Percentiles rank a stretch among this genome's conserved stretches.
These are phyloP conservation scores for Bifiguratus adelaidae DNA, from an alignment of 192 early-diverging fungal genomes.

Conservation along the genomic window DNA sequence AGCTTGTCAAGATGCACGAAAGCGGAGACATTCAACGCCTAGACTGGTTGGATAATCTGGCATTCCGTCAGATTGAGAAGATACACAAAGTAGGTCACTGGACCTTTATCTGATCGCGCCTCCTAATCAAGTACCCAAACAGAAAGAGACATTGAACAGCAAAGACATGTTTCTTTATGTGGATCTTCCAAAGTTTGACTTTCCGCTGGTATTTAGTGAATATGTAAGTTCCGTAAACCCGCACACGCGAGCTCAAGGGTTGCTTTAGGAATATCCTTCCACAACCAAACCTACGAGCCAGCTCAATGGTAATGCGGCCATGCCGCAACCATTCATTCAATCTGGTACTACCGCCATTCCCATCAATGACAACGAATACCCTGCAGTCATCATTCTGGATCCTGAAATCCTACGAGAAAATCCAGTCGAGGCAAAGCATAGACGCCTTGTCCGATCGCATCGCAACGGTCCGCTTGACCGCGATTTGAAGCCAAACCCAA, in stretches of 20 bases:
- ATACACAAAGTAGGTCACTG: slow-evolving; percentile 51
- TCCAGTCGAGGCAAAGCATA: slow-evolving; percentile 91
- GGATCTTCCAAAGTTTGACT: slow-evolving; percentile 91
- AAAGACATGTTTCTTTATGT: slow-evolving; percentile 67
- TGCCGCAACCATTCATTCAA: slow-evolving; percentile 7
- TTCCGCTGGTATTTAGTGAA: slow-evolving; percentile 91
- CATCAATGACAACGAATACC: slow-evolving; percentile 6
- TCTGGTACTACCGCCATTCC: slow-evolving; percentile 3
- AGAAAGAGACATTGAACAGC: slow-evolving; percentile 35
- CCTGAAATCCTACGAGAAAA: slow-evolving; percentile 87
- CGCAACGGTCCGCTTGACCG: slow-evolving; percentile 83
- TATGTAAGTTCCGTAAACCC: slow-evolving; percentile 39
- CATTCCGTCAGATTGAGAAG: slow-evolving; percentile 80
- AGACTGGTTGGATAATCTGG: slow-evolving; percentile 90
- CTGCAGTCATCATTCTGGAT: slow-evolving; percentile 52
- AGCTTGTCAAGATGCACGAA: slow-evolving; percentile 75
- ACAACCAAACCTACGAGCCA: too few species aligned
- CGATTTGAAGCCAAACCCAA: slow-evolving; percentile 95
- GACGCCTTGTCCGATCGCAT: slow-evolving; percentile 81
- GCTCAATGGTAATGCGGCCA: slow-evolving; percentile 1
- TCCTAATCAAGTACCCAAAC: too few species aligned
- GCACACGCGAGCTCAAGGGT: too few species aligned
- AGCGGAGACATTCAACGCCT: slow-evolving; percentile 75
- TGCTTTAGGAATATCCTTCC: too few species aligned
- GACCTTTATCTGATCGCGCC: background rate